Percentiles rank a stretch among this genome's conserved stretches.
phyloP scores from a whole-genome alignment of 2,329 filamentous ascomycete genomes.

The Verticillium albo-atrum region DNA sequence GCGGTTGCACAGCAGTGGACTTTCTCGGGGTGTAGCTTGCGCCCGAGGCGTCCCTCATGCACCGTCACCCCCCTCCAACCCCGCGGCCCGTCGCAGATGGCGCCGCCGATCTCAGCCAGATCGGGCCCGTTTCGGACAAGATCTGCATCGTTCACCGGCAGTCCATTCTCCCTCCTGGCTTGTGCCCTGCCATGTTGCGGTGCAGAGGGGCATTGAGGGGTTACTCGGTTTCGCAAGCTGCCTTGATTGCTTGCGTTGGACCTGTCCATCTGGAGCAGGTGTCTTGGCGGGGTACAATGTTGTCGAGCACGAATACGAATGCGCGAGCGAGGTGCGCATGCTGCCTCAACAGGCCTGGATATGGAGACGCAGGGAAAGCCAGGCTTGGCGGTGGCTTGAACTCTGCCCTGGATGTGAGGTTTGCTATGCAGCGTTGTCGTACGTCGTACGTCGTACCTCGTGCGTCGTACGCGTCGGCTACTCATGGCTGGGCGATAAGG shows the following conservation, averaged over 20 bases:
- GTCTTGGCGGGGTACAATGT: not conserved
- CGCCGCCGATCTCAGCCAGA: not conserved
- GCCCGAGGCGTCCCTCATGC: not conserved
- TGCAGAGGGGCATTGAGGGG: not conserved
- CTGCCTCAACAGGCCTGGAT: no score
- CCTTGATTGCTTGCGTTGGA: not conserved
- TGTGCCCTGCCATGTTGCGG: no score
- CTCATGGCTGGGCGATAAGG: no score
- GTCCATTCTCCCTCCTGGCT: no score
- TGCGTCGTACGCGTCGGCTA: no score
- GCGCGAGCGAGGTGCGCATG: not conserved
- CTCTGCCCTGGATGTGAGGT: no score
- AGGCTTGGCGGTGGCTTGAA: no score
- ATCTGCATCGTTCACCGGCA: not conserved
- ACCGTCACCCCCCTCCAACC: not conserved
- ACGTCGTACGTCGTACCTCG: no score
- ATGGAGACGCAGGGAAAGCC: no score
- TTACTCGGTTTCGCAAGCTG: not conserved
- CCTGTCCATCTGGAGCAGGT: not conserved
- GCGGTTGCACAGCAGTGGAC: not conserved
- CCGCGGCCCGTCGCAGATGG: not conserved
- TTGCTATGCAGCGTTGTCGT: no score
- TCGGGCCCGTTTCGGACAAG: not conserved
- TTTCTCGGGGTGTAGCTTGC: not conserved
- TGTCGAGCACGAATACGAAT: not conserved